Evolutionary conservation across 768 basidiomycete species (phyloP).

Genomic region (Xanthoconium stramineum): DNA sequence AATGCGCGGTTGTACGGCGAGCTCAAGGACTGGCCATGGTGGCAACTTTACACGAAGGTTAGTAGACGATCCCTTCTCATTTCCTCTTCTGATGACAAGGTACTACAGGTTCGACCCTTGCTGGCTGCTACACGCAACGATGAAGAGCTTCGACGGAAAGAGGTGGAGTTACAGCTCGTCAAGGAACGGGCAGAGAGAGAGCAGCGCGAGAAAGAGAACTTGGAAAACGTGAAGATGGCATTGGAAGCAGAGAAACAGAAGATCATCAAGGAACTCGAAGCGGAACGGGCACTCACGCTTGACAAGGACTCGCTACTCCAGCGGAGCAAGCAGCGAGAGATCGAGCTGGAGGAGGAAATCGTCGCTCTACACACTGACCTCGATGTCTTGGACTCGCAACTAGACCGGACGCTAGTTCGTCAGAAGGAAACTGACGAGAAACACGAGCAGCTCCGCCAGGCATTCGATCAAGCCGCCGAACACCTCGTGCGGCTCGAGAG

Average conservation of each 20-base stretch:
- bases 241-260: constrained; percentile 82
- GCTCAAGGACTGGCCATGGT: constrained; percentile 97
- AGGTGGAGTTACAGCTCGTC: constrained; percentile 73
- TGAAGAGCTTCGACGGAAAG: constrained; percentile 86
- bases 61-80: not conserved
- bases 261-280: constrained; percentile 77
- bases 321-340: constrained; percentile 81
- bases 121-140: constrained; percentile 91
- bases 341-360: constrained; percentile 83
- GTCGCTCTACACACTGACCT: constrained; percentile 76
- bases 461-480: constrained; percentile 82
- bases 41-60: constrained; percentile 95
- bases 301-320: constrained; percentile 85
- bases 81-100: constrained; percentile 7
- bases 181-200: constrained; percentile 88
- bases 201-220: constrained; percentile 69
- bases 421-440: constrained; percentile 82
- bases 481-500: constrained; percentile 80
- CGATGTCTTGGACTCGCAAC: constrained; percentile 79
- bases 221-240: constrained; percentile 78
- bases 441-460: constrained; percentile 62
- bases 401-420: constrained; percentile 72
- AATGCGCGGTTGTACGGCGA: constrained; percentile 92
- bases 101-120: constrained; percentile 77
- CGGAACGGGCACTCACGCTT: constrained; percentile 71